Conservation (phyloP, 2,329 filamentous ascomycete genomes). For the Ilyonectria destructans region DNA sequence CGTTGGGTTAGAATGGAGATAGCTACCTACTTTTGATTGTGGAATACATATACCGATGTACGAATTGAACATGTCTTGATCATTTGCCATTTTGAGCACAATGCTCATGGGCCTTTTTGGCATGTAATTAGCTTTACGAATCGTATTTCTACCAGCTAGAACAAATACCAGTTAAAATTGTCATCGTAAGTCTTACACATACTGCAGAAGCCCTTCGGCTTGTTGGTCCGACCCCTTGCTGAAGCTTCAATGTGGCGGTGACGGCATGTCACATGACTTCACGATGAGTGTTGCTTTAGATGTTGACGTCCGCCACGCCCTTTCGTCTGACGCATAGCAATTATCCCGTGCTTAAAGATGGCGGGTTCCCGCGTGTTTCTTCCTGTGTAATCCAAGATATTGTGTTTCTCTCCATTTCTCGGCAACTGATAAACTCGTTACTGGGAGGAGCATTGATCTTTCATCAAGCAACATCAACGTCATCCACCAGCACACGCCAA, state of each 20-base stretch:
- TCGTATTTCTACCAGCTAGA: not conserved
- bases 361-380: not conserved
- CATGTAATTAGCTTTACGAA: not conserved
- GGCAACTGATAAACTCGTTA: not conserved
- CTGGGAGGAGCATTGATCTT: not conserved
- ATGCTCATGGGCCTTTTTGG: not conserved
- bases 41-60: constrained; percentile 38
- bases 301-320: constrained; percentile 44
- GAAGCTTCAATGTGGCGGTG: not conserved
- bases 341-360: constrained; percentile 19
- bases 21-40: constrained; percentile 31
- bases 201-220: no score
- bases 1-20: constrained; percentile 48
- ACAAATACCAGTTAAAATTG: not conserved
- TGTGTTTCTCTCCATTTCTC: not conserved
- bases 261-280: constrained; percentile 48
- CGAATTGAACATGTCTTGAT: constrained; percentile 14
- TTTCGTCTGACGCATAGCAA: constrained; percentile 39
- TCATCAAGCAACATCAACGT: not conserved
- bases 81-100: not conserved
- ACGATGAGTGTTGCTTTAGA: constrained; percentile 51
- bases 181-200: not conserved
- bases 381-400: not conserved
- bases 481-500: not conserved
- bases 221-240: not conserved